Percentiles rank a stretch among this genome's conserved stretches.
Conservation (phyloP, 305 asterid species). For the Fraxinus platypoda region DNA sequence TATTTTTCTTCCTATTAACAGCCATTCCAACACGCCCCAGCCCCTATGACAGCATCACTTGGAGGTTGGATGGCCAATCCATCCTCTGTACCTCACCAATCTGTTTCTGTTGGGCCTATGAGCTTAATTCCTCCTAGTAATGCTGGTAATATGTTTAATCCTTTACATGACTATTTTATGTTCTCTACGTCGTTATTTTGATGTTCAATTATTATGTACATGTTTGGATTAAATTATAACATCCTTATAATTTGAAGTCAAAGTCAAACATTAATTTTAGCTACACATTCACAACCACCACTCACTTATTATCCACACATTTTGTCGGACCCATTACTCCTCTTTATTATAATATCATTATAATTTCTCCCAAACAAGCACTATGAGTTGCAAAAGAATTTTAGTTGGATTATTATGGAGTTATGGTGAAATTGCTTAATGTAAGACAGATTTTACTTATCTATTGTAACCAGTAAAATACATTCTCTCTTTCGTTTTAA, state of each 20-base stretch:
- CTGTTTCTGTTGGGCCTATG: conserved; percentile 43
- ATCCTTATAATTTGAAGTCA: neutral
- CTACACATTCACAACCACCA: neutral
- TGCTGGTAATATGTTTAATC: conserved; percentile 38
- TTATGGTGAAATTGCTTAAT: neutral
- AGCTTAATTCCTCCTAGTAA: conserved; percentile 13
- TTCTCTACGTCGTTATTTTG: neutral
- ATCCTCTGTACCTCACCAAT: conserved; percentile 47
- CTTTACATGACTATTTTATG: neutral
- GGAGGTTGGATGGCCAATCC: conserved; percentile 64
- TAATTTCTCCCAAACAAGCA: neutral
- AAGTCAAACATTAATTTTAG: neutral
- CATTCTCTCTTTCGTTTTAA: conserved; percentile 16
- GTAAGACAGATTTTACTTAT: conserved; percentile 4
- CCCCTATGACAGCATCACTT: conserved; percentile 45
- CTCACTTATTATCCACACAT: neutral
- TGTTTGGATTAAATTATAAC: neutral
- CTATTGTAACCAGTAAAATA: neutral
- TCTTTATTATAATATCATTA: neutral
- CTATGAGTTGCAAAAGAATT: neutral
- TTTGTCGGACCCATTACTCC: neutral
- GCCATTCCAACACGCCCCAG: conserved; percentile 53
- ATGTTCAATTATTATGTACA: neutral
- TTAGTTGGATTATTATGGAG: neutral
- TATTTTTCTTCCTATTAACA: conserved; percentile 15